Base-by-base conservation (phyloP, 1,284 basidiomycete genomes). In the Ceratobasidium sp. region DNA sequence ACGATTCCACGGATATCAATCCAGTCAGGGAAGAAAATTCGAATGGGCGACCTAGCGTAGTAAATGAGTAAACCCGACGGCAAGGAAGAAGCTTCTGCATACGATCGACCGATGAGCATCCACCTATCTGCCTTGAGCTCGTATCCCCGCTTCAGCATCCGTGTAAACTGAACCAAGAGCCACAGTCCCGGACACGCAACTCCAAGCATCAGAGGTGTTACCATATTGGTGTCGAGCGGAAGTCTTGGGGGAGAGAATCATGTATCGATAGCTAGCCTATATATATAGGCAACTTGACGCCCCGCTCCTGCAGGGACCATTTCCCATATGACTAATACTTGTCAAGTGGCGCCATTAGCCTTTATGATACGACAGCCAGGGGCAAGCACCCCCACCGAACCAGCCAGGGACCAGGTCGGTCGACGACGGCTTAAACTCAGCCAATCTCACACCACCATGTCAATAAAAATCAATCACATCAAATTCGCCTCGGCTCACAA, bases 401-500 rank as follows among this genome's bases (percentile, higher is more conserved):
- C 31, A 34, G 31, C 31, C 31, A 6, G 31, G 6, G 31, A 34
- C 31, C 31, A 34, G 37, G 13, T 13, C 6, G 7, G 22, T 43
- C 5, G 29, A 22, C 43, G n/a, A 31, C 39, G 22, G 22, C 16
- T 46, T 8, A n/a, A 27, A 13, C 22, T 34, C n/a, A 2, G 27
- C 24, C n/a, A 46, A 29, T 6, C 59, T 41, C 59, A 46, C 37
- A 22, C 41, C 41, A 27, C 39, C 31, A 43, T 16, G 31, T 54
- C 29, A n/a, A 54, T 54, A 62, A 62, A 29, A n/a, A 62, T 62
- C 58, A 62, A 62, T 46, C 43, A 43, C 39, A 62, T 62, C 43
- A 41, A 43, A 41, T 62, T 62, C 39, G 16, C 37, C 59, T 62
- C 39, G 56, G 34, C 56, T 62, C 59, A 62, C 41, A 37, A 46